Evolutionary conservation across 352 stramenopile genomes (phyloP), one percentile per base, ranked within the genome.

Genomic region (Phytopythium chamaehyphon): DNA sequence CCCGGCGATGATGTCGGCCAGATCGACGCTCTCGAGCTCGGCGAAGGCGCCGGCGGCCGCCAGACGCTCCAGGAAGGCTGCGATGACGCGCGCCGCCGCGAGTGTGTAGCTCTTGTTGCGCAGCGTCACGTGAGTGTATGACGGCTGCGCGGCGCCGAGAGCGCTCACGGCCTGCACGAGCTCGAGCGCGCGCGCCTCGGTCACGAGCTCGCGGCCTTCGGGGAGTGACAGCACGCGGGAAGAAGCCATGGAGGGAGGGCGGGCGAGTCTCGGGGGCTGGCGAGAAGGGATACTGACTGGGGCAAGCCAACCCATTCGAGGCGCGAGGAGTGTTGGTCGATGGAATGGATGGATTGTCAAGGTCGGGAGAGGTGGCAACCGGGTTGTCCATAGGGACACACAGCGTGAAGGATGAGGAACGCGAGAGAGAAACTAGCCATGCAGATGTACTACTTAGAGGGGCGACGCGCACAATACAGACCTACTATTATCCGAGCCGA

Each of bases 101-200:
- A 94, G 53, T 28, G 81, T 90, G 73, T 90, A 93, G 73, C 82
- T 93, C 75, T 94, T 94, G 71, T 94, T 90, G 57, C 84, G 82
- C 59, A 94, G 73, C 57, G 84, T 89, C 42, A 94, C 86, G 64
- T 88, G 81, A 50, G 76, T 79, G 65, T 90, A 94, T 22, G 61
- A 45, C 3, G 63, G 61, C 33, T 52, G 16, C 36, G 73, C 69
- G 12, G 61, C 57, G 22, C 63, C 47, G 0, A n/a, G n/a, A n/a
- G n/a, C n/a, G n/a, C 59, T 66, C 47, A 88, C 86, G 42, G 72
- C 55, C 22, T 53, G 57, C 28, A 94, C 59, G 15, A 94, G 68
- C 59, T 88, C 81, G 15, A 83, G 73, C 18, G 83, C 83, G 24
- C 83, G 80, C 35, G 65, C 57, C 33, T 80, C 83, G 24, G 71